phyloP scores from a whole-genome alignment of 2,329 filamentous ascomycete species.

The Fusarium agapanthi region DNA sequence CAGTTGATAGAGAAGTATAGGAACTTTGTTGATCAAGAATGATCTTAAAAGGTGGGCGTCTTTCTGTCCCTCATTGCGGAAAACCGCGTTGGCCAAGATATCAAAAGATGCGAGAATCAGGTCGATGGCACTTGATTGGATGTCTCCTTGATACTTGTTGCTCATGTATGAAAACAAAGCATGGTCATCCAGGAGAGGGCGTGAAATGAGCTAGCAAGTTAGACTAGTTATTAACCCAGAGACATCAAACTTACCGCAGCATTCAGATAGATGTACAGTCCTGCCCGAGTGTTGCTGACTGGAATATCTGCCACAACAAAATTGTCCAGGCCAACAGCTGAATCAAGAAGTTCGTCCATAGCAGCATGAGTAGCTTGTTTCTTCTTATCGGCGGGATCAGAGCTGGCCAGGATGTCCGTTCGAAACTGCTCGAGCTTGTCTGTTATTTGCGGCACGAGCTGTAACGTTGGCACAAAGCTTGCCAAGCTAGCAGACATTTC shows the following conservation, averaged over 20 bases:
- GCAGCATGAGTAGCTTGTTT: conserved; percentile 57
- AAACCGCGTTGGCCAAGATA: conserved; percentile 85
- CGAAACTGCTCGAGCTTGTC: conserved; percentile 66
- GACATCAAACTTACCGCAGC: conserved; percentile 67
- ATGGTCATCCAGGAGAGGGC: conserved; percentile 84
- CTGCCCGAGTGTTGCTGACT: conserved; percentile 78
- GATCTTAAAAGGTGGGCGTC: conserved; percentile 81
- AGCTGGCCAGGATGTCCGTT: conserved; percentile 61
- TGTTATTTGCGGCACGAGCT: conserved; percentile 63
- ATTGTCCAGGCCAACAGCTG: conserved; percentile 64
- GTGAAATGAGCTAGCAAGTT: conserved; percentile 72
- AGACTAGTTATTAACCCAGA: neutral
- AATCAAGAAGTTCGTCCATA: conserved; percentile 67
- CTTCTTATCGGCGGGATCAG: conserved; percentile 65
- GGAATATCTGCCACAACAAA: conserved; percentile 71
- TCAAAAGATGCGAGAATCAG: conserved; percentile 91
- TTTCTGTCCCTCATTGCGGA: conserved; percentile 65
- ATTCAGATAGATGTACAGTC: conserved; percentile 86
- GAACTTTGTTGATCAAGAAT: conserved; percentile 79
- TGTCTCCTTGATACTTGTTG: conserved; percentile 84
- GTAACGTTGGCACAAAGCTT: conserved; percentile 65
- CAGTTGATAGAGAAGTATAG: conserved; percentile 62
- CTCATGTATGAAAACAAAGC: conserved; percentile 82
- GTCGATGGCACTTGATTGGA: conserved; percentile 80
- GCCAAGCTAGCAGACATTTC: conserved; percentile 60